Evolutionary conservation across 345 rosid species (phyloP).

Genomic region (Citrus medica): DNA sequence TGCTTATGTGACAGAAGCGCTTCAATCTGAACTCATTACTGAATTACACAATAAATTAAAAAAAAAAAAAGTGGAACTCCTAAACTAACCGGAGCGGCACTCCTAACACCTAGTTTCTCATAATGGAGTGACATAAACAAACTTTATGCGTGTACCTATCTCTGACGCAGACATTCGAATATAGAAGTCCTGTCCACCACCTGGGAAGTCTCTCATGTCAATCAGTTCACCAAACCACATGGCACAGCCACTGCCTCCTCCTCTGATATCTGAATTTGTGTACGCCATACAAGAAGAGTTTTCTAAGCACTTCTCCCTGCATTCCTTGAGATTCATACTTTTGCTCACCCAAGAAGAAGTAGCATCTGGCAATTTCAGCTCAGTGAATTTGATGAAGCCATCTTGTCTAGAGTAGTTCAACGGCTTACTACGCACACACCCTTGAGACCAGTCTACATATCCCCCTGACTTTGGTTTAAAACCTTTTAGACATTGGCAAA

Average conservation of each 20-base stretch:
- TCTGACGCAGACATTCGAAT: constrained; percentile 32
- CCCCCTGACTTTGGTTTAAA: background rate
- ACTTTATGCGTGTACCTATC: constrained; percentile 8
- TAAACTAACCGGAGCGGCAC: background rate
- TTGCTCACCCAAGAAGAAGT: constrained; percentile 13
- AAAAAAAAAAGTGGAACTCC: background rate
- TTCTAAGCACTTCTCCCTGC: constrained; percentile 23
- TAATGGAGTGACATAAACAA: background rate
- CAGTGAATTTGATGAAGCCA: constrained; percentile 23
- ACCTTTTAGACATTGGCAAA: constrained; percentile 10
- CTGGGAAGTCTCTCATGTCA: too few relatives aligned
- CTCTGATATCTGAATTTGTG: constrained; percentile 23
- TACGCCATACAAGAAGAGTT: constrained; percentile 44
- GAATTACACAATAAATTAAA: background rate
- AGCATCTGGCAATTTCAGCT: constrained; percentile 35
- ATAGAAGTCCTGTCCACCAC: too few relatives aligned
- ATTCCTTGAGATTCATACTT: constrained; percentile 18
- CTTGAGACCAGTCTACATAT: constrained; percentile 8
- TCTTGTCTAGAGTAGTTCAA: constrained; percentile 26
- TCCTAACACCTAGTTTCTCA: background rate
- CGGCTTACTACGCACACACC: constrained; percentile 26
- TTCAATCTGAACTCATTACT: background rate
- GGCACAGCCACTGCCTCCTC: constrained; percentile 15
- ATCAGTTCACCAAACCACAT: too few relatives aligned
- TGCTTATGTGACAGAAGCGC: background rate